phyloP scores from a whole-genome alignment of 192 early-diverging fungal species.

The Radiomyces spectabilis region DNA sequence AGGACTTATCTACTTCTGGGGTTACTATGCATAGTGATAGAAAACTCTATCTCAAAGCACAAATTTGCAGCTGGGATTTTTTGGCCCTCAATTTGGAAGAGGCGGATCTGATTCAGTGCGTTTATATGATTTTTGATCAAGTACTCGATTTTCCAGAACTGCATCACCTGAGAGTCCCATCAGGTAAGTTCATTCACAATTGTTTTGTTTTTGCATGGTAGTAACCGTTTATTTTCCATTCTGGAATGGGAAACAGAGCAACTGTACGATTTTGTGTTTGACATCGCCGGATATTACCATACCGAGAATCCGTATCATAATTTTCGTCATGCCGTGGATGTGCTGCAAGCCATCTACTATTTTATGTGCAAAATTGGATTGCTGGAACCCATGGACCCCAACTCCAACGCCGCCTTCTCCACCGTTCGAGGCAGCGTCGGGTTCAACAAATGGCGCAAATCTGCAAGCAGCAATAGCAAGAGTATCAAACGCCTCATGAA shows the following conservation, averaged over 20 bases:
- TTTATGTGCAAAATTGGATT: constrained; percentile 63
- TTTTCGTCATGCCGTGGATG: constrained; percentile 90
- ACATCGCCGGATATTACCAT: constrained; percentile 47
- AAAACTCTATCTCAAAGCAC: constrained; percentile 35
- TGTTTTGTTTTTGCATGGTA: not conserved
- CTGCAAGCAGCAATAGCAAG: not conserved
- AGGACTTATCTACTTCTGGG: too few relatives aligned
- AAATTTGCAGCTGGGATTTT: constrained; percentile 64
- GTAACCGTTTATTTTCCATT: constrained; percentile 2
- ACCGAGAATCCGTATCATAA: constrained; percentile 86
- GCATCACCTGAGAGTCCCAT: constrained; percentile 49
- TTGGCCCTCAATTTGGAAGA: constrained; percentile 53
- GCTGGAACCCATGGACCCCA: constrained; percentile 19
- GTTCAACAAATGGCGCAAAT: not conserved
- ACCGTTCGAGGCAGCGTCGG: not conserved
- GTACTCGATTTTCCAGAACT: constrained; percentile 45
- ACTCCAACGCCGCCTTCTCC: not conserved
- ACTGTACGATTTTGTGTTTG: constrained; percentile 42
- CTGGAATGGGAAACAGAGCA: constrained; percentile 21
- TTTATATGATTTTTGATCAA: constrained; percentile 62
- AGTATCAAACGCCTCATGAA: constrained; percentile 35
- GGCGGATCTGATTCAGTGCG: constrained; percentile 60
- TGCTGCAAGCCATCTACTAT: constrained; percentile 81
- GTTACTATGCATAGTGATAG: constrained; percentile 26
- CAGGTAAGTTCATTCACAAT: constrained; percentile 21